Evolutionary conservation across 1,139 yeast genomes (phyloP), one percentile per base, ranked within the genome.

Genomic region (Kodamaea anthophila): DNA sequence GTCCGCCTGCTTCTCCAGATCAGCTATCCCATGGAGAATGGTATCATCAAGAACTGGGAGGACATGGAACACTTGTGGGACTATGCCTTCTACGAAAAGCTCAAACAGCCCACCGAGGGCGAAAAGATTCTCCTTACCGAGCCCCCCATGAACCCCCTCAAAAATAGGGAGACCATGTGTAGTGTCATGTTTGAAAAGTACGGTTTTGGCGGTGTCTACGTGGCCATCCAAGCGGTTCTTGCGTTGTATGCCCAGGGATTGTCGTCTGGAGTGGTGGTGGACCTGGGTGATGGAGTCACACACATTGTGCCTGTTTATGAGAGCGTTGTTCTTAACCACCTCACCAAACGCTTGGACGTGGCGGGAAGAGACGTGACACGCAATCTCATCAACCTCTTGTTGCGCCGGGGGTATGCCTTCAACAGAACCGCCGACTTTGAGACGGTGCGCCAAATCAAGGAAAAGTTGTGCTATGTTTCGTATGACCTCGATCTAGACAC

Each of bases 31-130:
- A 88, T 91, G 98, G 98, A 91, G 57, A 91, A 91, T 52, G 99
- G 99, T 49, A 86, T 93, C 47, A 88, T 91, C 55, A 81, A 81
- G 53, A 87, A 91, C 55, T 91, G 98, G 98, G 95, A 88, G 49
- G 98, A 91, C 54, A 91, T 93, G 97, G 95, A 86, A 47, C 93
- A 88, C 48, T 70, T 91, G 40, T 91, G 99, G 99, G 96, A 91
- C 60, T 91, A 91, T 58, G 93, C 97, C 15, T 91, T 91, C 57
- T 83, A 82, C 59, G 95, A 91, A 44, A 75, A 84, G 48, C 80
- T 91, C 86, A 74, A 86, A 51, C 77, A 77, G 47, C 68, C 77
- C 15, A 77, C 93, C 12, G 60, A 73, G 23, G 94, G 91, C 20
- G 74, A 77, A 45, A 88, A 88, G 58, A 75, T 91, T 27, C 67